phyloP scores from a whole-genome alignment of 1,284 basidiomycete species.

The Leccinum subrobustum region DNA sequence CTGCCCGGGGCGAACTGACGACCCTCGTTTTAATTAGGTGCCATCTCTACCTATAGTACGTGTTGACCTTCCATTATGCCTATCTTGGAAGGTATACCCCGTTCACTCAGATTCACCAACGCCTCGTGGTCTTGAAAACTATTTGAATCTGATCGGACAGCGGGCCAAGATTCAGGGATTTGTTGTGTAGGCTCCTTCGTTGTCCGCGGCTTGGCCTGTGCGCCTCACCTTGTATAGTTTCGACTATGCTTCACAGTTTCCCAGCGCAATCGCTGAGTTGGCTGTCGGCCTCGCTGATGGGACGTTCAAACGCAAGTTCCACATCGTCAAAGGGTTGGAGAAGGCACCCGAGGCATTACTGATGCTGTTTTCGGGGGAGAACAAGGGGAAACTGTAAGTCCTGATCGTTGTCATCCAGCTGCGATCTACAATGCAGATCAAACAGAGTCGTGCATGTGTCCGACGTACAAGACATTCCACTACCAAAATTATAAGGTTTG shows the following conservation, averaged over 20 bases:
- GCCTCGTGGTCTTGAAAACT: conserved; percentile 60
- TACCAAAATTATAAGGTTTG: conserved; percentile 31
- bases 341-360: conserved; percentile 68
- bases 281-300: conserved; percentile 59
- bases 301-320: conserved; percentile 81
- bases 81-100: not conserved
- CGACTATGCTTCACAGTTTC: conserved; percentile 62
- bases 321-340: conserved; percentile 73
- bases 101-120: conserved; percentile 45
- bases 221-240: conserved; percentile 40
- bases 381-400: conserved; percentile 80
- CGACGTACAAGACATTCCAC: conserved; percentile 28
- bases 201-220: not conserved
- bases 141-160: conserved; percentile 69
- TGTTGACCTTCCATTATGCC: conserved; percentile 4
- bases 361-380: conserved; percentile 76
- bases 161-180: conserved; percentile 83
- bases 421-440: conserved; percentile 2
- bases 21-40: conserved; percentile 43
- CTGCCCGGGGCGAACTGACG: conserved; percentile 2
- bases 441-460: conserved; percentile 51
- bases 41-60: conserved; percentile 79
- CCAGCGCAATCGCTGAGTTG: conserved; percentile 54
- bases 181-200: conserved; percentile 57
- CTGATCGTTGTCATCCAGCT: not conserved